Evolutionary conservation across 2,329 filamentous ascomycete genomes (phyloP).

Genomic region (Nectriaceae sp.): DNA sequence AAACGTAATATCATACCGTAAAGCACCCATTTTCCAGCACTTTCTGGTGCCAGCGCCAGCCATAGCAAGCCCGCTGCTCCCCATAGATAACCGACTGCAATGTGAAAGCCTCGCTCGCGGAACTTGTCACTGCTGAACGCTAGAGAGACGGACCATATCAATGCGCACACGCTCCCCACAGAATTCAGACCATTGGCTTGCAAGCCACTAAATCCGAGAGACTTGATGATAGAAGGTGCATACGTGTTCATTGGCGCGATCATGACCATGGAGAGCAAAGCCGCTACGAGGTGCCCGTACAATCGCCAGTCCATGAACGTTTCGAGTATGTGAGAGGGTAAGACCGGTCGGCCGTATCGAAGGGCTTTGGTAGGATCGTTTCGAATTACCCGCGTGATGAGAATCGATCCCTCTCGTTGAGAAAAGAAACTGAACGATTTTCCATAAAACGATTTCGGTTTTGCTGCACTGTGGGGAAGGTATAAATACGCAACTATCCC

Average conservation of each 20-base stretch:
- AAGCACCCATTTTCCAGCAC: constrained; percentile 26
- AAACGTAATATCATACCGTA: constrained; percentile 20
- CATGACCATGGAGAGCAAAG: constrained; percentile 33
- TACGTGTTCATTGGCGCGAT: constrained; percentile 34
- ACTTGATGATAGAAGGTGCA: constrained; percentile 33
- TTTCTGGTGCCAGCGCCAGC: constrained; percentile 26
- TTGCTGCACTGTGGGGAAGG: constrained; percentile 27
- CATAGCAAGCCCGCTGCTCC: constrained; percentile 29
- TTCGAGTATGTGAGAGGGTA: constrained; percentile 23
- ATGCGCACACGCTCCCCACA: constrained; percentile 27
- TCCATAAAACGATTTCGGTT: constrained; percentile 28
- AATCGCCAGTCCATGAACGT: constrained; percentile 31
- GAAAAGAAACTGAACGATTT: constrained; percentile 26
- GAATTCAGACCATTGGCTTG: constrained; percentile 34
- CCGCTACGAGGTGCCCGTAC: constrained; percentile 30
- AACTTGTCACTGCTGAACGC: constrained; percentile 31
- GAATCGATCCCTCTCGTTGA: constrained; percentile 24
- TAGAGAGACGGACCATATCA: constrained; percentile 27
- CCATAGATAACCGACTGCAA: constrained; percentile 28
- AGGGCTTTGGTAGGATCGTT: constrained; percentile 32
- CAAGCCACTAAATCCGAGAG: constrained; percentile 25
- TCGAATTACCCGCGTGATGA: constrained; percentile 30
- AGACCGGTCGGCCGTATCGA: constrained; percentile 23
- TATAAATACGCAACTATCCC: constrained; percentile 29
- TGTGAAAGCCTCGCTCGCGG: constrained; percentile 30